A percentile compares a stretch with the other conserved stretches of the same genome.
phyloP scores from a whole-genome alignment of 352 stramenopile genomes.

The Pythium rishiriense region DNA sequence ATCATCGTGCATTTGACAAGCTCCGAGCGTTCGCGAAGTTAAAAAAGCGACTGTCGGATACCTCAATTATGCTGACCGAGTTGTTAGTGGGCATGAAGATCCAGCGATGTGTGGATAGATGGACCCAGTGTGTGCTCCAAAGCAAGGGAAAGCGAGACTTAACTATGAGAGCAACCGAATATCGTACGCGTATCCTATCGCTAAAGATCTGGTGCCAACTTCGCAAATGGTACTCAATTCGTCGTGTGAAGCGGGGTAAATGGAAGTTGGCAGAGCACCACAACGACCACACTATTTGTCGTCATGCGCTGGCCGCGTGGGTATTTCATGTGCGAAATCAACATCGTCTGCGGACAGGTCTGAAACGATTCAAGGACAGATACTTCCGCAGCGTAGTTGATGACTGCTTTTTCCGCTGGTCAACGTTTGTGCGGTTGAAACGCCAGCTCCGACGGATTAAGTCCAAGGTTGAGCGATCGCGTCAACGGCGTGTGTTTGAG shows the following conservation, averaged over 20 bases:
- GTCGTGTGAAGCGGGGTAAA: neutral
- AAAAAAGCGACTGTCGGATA: neutral
- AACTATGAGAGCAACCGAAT: neutral
- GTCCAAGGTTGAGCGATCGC: neutral
- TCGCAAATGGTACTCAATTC: neutral
- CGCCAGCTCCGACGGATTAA: conserved; percentile 11
- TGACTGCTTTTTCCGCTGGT: conserved; percentile 33
- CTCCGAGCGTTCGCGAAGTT: neutral
- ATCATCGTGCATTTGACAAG: neutral
- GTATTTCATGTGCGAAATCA: conserved; percentile 1
- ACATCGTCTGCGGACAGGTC: conserved; percentile 4
- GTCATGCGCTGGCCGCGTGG: conserved; percentile 4
- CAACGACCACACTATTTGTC: neutral
- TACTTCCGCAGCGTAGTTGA: conserved; percentile 33
- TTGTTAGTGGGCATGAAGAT: neutral
- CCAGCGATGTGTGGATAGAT: neutral
- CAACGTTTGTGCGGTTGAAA: conserved; percentile 18
- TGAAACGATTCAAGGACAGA: conserved; percentile 26
- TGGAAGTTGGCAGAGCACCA: neutral
- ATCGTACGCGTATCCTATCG: neutral
- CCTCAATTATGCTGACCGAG: neutral
- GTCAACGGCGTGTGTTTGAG: neutral
- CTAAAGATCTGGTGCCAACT: neutral
- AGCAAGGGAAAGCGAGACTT: neutral
- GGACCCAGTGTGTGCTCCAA: neutral